Base-by-base conservation (phyloP, 2,329 filamentous ascomycete genomes). In the Chrysoporthe austroafricana region DNA sequence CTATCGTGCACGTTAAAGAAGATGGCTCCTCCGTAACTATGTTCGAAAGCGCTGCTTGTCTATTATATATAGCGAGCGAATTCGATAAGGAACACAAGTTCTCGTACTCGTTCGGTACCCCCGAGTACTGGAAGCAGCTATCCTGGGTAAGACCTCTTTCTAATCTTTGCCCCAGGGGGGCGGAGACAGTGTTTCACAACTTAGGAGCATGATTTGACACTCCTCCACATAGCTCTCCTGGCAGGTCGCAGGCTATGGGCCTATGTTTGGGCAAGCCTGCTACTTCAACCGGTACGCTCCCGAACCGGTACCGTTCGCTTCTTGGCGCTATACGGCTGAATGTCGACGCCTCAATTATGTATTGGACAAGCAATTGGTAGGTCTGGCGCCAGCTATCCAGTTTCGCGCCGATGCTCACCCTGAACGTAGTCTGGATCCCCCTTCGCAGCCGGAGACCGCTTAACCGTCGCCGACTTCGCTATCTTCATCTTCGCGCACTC, bases 241-340 rank as follows among this genome's bases (percentile, higher is more conserved):
- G 73, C 72, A 74, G 26, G 5, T 64, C 26, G 75, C 76, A 76
- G 75, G 77, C 73, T 71, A 73, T 76, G 72, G 71, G 7, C 72
- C 72, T 9, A 72, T 70, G 65, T 70, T 72, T 66, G 73, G 72
- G 1, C 69, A 73, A 57, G 66, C 72, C n/a, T 18, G n/a, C 44
- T 46, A 71, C 44, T 74, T 72, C 62, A 71, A 71, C 63, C 71
- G 72, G 4, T 74, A 73, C 59, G 58, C 68, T 9, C 36, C 63
- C n/a, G 69, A 73, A 48, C 63, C 67, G 1, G 71, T 71, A 18
- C 72, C 71, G 39, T 73, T 70, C 18, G 71, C 26, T 4, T 18
- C 46, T 42, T 69, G 64, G 72, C 71, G 72, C 13, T 74, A 66
- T 56, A 67, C 67, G 4, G 56, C 72, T 26, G 72, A 73, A 62